These are phyloP conservation scores for Pseudomicrostroma phylloplanum DNA, from an alignment of 1,284 basidiomycete species.

Conservation along the genomic window DNA sequence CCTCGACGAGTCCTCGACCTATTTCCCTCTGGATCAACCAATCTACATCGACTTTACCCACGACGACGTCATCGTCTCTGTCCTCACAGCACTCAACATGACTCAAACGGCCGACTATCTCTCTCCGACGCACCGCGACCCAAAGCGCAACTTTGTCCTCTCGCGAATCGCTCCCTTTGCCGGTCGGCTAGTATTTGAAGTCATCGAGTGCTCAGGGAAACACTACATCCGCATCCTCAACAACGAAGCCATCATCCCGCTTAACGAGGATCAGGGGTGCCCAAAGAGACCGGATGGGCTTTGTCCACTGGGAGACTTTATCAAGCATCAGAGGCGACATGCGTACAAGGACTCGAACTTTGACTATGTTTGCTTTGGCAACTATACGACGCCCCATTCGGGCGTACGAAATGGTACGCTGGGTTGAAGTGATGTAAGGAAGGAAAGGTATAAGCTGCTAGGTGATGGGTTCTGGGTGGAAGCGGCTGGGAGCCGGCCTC, in stretches of 20 bases:
- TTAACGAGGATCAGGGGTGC: conserved; percentile 14
- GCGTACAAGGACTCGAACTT: conserved; percentile 38
- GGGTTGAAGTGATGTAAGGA: background rate
- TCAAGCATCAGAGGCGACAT: conserved; percentile 52
- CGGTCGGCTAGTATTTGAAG: conserved; percentile 30
- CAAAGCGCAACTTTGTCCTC: conserved; percentile 26
- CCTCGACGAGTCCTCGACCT: conserved; percentile 23
- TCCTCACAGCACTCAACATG: conserved; percentile 42
- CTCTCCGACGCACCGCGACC: conserved; percentile 14
- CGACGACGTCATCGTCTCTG: conserved; percentile 36
- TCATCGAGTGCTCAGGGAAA: conserved; percentile 24
- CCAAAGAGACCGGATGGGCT: conserved; percentile 49
- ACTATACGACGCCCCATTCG: conserved; percentile 31
- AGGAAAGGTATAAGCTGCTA: too few relatives aligned
- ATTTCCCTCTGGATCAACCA: conserved; percentile 42
- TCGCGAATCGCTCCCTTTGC: conserved; percentile 35
- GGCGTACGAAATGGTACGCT: conserved; percentile 27
- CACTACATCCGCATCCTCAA: conserved; percentile 68
- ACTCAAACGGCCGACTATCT: conserved; percentile 34
- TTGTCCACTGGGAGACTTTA: conserved; percentile 70
- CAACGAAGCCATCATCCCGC: conserved; percentile 79
- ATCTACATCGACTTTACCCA: conserved; percentile 46
- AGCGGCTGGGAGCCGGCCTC: too few relatives aligned
- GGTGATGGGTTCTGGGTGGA: too few relatives aligned
- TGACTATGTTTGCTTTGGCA: conserved; percentile 37